phyloP scores from a whole-genome alignment of 1,284 basidiomycete species.

The Cryptococcus amylolentus region DNA sequence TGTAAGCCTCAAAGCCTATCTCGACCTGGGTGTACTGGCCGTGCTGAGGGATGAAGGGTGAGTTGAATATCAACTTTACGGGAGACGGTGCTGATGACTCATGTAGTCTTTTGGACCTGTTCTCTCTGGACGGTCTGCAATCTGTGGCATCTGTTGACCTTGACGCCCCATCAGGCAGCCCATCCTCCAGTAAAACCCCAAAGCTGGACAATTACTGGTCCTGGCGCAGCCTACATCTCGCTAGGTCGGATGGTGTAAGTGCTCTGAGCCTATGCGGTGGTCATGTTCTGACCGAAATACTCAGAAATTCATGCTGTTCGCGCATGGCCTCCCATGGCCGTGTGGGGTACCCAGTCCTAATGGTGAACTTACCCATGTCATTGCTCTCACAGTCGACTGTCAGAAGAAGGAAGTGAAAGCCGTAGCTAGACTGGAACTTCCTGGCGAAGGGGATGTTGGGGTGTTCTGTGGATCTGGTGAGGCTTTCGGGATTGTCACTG shows the following conservation, averaged over 20 bases:
- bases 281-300: not conserved
- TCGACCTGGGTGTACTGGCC: conserved; percentile 25
- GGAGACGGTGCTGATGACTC: not conserved
- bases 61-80: conserved; percentile 6
- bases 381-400: conserved; percentile 20
- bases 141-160: conserved; percentile 16
- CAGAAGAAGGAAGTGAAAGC: conserved; percentile 4
- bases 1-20: conserved; percentile 29
- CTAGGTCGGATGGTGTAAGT: conserved; percentile 25
- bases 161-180: conserved; percentile 7
- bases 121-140: conserved; percentile 23
- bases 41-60: conserved; percentile 42
- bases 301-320: conserved; percentile 17
- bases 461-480: conserved; percentile 13
- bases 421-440: conserved; percentile 35
- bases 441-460: conserved; percentile 38
- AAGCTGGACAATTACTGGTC: conserved; percentile 27
- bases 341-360: conserved; percentile 37
- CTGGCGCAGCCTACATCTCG: conserved; percentile 34
- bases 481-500: not conserved
- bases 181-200: conserved; percentile 19
- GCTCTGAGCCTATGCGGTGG: not conserved
- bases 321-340: conserved; percentile 40
- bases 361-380: conserved; percentile 40
- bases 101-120: conserved; percentile 35